phyloP scores from a whole-genome alignment of 1,139 yeast species.

The Hansenula anomala region DNA sequence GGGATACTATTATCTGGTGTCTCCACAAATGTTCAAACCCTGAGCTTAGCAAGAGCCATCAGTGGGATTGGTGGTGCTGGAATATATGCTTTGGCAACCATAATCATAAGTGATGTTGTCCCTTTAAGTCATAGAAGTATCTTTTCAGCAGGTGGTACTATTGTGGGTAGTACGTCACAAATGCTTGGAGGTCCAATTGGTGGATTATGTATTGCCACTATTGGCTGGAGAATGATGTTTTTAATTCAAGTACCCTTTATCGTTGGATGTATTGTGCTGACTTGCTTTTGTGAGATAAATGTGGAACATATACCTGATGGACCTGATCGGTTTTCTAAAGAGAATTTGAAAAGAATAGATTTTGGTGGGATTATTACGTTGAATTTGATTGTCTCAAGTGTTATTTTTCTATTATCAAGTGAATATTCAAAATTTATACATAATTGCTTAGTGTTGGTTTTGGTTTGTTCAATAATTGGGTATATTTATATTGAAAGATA shows the following conservation, averaged over 20 bases:
- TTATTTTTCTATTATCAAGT: conserved; percentile 37
- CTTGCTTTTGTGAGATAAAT: conserved; percentile 24
- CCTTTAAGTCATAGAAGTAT: conserved; percentile 43
- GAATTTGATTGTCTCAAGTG: conserved; percentile 47
- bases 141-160: conserved; percentile 53
- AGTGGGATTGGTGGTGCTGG: conserved; percentile 54
- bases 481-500: conserved; percentile 43
- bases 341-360: conserved; percentile 61
- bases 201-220: conserved; percentile 63
- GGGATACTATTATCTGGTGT: conserved; percentile 39
- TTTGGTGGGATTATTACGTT: conserved; percentile 65
- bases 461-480: conserved; percentile 9
- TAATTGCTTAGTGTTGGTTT: conserved; percentile 4
- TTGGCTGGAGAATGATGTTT: conserved; percentile 78
- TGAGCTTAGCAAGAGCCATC: conserved; percentile 42
- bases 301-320: conserved; percentile 29
- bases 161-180: conserved; percentile 62
- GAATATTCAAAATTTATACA: conserved; percentile 7
- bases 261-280: conserved; percentile 31
- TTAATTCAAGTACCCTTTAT: conserved; percentile 63
- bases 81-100: conserved; percentile 38
- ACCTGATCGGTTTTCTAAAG: conserved; percentile 29
- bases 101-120: conserved; percentile 45
- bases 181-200: conserved; percentile 71
- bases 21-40: conserved; percentile 35